Conservation (phyloP, 345 rosid genomes). For the Sisymbrium altissimum region DNA sequence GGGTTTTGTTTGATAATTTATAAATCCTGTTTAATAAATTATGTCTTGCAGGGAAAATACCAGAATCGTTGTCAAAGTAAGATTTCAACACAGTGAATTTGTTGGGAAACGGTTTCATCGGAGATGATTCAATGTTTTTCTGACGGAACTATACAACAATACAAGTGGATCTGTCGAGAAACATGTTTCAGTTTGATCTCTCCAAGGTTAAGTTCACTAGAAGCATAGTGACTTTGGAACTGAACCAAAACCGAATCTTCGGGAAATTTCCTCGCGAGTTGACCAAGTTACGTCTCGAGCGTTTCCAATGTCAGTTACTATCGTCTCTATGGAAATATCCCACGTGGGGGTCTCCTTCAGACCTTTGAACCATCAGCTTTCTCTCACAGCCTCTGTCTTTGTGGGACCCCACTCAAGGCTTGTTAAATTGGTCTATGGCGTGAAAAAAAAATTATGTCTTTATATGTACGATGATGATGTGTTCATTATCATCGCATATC, state of each 20-base stretch:
- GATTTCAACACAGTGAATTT: conserved; percentile 48
- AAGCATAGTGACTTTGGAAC: conserved; percentile 43
- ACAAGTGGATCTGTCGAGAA: conserved; percentile 48
- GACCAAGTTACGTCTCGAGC: conserved; percentile 35
- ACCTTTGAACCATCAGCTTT: conserved; percentile 44
- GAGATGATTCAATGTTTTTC: conserved; percentile 68
- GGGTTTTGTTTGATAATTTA: background rate
- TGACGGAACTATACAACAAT: conserved; percentile 53
- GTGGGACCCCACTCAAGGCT: conserved; percentile 61
- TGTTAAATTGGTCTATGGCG: conserved; percentile 33
- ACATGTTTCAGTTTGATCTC: too few species aligned
- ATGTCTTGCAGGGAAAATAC: conserved; percentile 41
- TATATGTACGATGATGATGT: background rate
- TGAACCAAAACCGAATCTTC: conserved; percentile 60
- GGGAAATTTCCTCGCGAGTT: conserved; percentile 55
- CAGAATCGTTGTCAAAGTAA: conserved; percentile 50
- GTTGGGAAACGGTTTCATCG: conserved; percentile 53
- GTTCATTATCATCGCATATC: background rate
- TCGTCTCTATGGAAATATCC: conserved; percentile 63
- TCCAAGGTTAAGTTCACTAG: conserved; percentile 49
- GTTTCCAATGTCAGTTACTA: conserved; percentile 69
- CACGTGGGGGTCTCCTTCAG: conserved; percentile 65
- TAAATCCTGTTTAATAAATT: background rate
- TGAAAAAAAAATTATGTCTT: background rate
- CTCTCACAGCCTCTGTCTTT: conserved; percentile 70